Evolutionary conservation across 441 rosid species (phyloP).

Genomic region (Capsella rubella): DNA sequence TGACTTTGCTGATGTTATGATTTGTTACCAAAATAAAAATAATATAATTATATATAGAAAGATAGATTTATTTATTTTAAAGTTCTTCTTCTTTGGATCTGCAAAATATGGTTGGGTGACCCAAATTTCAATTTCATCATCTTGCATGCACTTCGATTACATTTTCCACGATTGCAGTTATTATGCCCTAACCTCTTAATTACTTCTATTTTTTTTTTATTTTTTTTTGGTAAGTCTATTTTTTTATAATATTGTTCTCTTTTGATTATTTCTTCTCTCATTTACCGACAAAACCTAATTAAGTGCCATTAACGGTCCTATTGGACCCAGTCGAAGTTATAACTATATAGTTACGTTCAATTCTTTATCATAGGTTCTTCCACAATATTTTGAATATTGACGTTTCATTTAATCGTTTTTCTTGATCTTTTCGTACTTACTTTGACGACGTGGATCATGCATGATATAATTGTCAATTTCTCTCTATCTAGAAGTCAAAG

Average conservation of each 20-base stretch:
- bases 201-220: not conserved
- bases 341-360: slow-evolving; percentile 3
- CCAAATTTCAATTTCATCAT: not conserved
- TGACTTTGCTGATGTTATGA: not conserved
- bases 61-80: no score
- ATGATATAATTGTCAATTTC: slow-evolving; percentile 15
- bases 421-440: slow-evolving; percentile 19
- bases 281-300: slow-evolving; percentile 35
- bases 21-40: not conserved
- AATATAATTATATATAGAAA: no score
- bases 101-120: not conserved
- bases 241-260: slow-evolving; percentile 11
- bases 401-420: slow-evolving; percentile 23
- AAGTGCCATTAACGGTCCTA: slow-evolving; percentile 27
- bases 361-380: slow-evolving; percentile 29
- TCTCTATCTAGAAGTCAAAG: slow-evolving; percentile 32
- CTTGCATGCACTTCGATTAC: slow-evolving; percentile 4
- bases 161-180: not conserved
- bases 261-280: slow-evolving; percentile 29
- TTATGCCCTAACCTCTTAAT: not conserved
- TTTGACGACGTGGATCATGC: slow-evolving; percentile 22
- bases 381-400: slow-evolving; percentile 30
- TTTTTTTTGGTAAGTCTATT: no score
- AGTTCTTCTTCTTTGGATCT: not conserved
- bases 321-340: slow-evolving; percentile 25